phyloP scores from a whole-genome alignment of 2,329 filamentous ascomycete species.

The Arthrobotrys entomopaga region DNA sequence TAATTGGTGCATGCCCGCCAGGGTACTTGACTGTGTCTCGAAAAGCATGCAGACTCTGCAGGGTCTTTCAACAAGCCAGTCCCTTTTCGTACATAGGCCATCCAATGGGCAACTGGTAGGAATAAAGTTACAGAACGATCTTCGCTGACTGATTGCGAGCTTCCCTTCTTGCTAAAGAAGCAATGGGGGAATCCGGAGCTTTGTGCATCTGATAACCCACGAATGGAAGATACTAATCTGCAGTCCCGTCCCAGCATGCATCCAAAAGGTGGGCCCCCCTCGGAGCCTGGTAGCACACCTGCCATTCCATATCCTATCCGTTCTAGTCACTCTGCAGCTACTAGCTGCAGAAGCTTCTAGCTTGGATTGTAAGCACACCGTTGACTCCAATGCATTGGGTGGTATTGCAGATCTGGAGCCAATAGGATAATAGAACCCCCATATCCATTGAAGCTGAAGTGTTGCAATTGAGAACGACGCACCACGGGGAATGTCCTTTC shows the following conservation, averaged over 20 bases:
- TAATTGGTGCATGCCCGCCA: conserved; percentile 8
- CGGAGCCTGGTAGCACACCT: conserved; percentile 23
- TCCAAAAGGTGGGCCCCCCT: conserved; percentile 24
- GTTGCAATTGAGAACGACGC: conserved; percentile 42
- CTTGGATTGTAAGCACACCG: conserved; percentile 3
- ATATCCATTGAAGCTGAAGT: conserved; percentile 31
- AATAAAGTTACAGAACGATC: conserved; percentile 50
- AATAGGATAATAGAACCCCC: conserved; percentile 29
- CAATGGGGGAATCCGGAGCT: conserved; percentile 19
- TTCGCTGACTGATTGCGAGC: conserved; percentile 13
- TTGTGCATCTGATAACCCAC: conserved; percentile 8
- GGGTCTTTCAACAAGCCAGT: conserved; percentile 25
- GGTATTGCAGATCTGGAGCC: conserved; percentile 6
- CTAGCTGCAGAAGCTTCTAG: conserved; percentile 51
- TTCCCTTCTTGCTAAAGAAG: conserved; percentile 21
- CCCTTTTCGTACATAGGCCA: conserved; percentile 15
- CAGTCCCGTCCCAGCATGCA: conserved; percentile 27
- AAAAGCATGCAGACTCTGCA: conserved; percentile 27
- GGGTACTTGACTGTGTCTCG: background rate
- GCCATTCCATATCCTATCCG: conserved; percentile 12
- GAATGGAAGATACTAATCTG: background rate
- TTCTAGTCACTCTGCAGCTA: conserved; percentile 48
- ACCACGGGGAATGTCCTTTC: conserved; percentile 9
- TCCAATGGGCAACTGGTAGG: conserved; percentile 1
- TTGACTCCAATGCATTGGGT: conserved; percentile 7